These are phyloP conservation scores for Physcomitrellopsis africana DNA, from an alignment of 225 moss, liverwort and hornwort genomes.

Conservation along the genomic window DNA sequence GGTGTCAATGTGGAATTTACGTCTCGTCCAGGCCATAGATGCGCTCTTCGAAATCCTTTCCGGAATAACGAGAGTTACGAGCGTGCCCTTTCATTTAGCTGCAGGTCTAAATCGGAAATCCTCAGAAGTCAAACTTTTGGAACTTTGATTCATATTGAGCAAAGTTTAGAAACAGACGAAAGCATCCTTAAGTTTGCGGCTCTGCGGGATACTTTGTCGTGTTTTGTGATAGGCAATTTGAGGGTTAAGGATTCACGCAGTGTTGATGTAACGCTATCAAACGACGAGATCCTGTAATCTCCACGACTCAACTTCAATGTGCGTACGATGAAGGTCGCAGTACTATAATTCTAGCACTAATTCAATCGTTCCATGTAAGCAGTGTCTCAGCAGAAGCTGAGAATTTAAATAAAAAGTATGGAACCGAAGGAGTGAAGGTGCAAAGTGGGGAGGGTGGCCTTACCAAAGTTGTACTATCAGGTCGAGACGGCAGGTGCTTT, in stretches of 20 bases:
- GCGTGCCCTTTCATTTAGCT: no score
- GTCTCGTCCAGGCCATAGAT: no score
- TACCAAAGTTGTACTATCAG: conserved; percentile 78
- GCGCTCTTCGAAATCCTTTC: no score
- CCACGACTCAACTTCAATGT: not conserved
- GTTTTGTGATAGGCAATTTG: no score
- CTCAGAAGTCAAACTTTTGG: not conserved
- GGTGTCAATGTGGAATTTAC: not conserved
- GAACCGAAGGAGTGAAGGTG: conserved; percentile 76
- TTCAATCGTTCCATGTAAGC: conserved; percentile 25
- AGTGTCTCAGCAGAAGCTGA: conserved; percentile 57
- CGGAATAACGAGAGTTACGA: no score
- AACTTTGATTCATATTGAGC: not conserved
- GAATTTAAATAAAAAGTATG: conserved; percentile 73
- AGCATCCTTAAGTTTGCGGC: not conserved
- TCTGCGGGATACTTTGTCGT: not conserved
- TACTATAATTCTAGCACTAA: not conserved
- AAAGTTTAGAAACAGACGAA: not conserved
- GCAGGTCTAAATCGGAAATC: no score
- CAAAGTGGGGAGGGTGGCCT: conserved; percentile 82
- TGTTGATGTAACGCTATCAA: not conserved
- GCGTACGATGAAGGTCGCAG: not conserved
- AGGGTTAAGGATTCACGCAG: no score
- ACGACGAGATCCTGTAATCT: not conserved
- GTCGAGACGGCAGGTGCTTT: conserved; percentile 74